Evolutionary conservation across 768 basidiomycete genomes (phyloP).

Genomic region (Pleurotus salmoneostramineus): DNA sequence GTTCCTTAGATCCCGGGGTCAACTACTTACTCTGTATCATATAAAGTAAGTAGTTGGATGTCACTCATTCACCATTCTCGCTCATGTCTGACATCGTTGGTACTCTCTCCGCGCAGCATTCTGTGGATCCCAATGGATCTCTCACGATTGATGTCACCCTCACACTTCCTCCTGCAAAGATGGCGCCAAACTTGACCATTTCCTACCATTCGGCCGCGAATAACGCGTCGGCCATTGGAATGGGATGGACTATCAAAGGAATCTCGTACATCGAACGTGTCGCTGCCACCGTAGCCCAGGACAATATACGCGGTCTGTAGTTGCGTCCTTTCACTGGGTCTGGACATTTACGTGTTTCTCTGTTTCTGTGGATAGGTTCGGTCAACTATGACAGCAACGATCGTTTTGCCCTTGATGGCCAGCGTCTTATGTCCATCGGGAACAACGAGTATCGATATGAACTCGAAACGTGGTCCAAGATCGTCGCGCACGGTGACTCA

Average conservation of each 20-base stretch:
- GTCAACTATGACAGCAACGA: constrained; percentile 11
- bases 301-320: constrained; percentile 7
- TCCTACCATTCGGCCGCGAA: constrained; percentile 11
- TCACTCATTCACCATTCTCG: neutral
- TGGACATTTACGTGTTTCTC: neutral
- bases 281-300: constrained; percentile 7
- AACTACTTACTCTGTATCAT: too few relatives aligned
- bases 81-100: constrained; percentile 5
- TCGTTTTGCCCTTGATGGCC: constrained; percentile 10
- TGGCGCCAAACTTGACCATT: constrained; percentile 10
- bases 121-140: constrained; percentile 11
- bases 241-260: constrained; percentile 10
- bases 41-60: too few relatives aligned
- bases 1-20: too few relatives aligned
- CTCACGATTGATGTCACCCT: constrained; percentile 7
- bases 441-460: constrained; percentile 12
- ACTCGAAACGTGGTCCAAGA: constrained; percentile 11
- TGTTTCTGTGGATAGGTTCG: neutral
- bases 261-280: constrained; percentile 10
- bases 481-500: constrained; percentile 5
- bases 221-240: neutral
- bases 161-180: constrained; percentile 7
- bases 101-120: constrained; percentile 7
- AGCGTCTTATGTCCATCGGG: constrained; percentile 9
- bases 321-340: neutral